Percentiles rank a stretch among this genome's conserved stretches.
Conservation (phyloP, 306 rosid species). For the Cicer pinnatifidum region DNA sequence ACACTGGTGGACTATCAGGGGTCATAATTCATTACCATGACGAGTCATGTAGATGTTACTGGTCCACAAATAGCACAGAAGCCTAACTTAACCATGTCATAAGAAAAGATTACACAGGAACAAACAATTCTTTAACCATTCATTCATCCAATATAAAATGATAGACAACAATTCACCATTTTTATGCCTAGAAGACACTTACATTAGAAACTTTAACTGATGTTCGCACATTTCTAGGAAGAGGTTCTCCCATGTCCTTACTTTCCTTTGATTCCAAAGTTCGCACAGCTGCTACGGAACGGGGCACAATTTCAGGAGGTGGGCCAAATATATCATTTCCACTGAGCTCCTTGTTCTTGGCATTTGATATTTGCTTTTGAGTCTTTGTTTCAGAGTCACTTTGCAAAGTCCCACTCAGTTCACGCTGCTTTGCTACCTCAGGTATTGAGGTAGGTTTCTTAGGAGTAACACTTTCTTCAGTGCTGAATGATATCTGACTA, state of each 20-base stretch:
- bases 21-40: constrained; percentile 13
- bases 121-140: constrained; percentile 1
- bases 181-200: constrained; percentile 50
- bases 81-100: constrained; percentile 25
- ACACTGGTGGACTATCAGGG: constrained; percentile 3
- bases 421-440: constrained; percentile 97
- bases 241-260: constrained; percentile 79
- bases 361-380: constrained; percentile 71
- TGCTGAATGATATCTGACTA: constrained; percentile 91
- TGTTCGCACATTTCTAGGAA: constrained; percentile 67
- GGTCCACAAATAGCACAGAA: constrained; percentile 25
- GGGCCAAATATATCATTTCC: constrained; percentile 96
- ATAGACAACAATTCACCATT: neutral
- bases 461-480: constrained; percentile 71
- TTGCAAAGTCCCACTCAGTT: constrained; percentile 83
- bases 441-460: constrained; percentile 78
- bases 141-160: constrained; percentile 33
- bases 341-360: constrained; percentile 82
- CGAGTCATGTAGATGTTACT: constrained; percentile 15
- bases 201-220: constrained; percentile 96
- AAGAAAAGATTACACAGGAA: constrained; percentile 12
- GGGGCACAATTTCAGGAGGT: constrained; percentile 77
- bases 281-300: constrained; percentile 60
- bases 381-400: constrained; percentile 63
- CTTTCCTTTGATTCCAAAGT: constrained; percentile 63